Conservation (phyloP, 768 basidiomycete genomes). For the Porpolomopsis calyptriformis region DNA sequence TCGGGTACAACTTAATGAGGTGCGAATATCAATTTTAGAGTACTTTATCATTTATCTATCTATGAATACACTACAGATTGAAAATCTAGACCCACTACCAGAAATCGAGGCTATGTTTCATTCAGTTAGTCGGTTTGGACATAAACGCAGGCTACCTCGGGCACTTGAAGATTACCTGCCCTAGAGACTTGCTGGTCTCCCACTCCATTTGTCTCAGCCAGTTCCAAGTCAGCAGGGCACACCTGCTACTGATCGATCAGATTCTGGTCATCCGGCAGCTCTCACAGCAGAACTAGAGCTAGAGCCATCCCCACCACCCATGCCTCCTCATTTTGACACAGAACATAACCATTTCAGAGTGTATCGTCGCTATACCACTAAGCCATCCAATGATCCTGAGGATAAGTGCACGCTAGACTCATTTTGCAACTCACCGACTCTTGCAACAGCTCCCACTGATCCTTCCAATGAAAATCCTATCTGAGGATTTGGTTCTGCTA, state of each 20-base stretch:
- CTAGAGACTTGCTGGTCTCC: not conserved
- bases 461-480: not conserved
- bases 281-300: not conserved
- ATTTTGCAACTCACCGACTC: constrained; percentile 10
- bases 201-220: not conserved
- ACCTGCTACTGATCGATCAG: too few relatives aligned
- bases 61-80: not conserved
- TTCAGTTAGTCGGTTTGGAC: not conserved
- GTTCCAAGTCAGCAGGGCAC: not conserved
- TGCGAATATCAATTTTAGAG: not conserved
- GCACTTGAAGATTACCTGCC: not conserved
- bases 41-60: not conserved
- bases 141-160: not conserved
- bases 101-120: not conserved
- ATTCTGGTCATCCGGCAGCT: too few relatives aligned
- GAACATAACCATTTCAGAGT: constrained; percentile 14
- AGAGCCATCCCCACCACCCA: not conserved
- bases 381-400: constrained; percentile 14
- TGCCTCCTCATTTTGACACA: constrained; percentile 9
- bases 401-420: constrained; percentile 8
- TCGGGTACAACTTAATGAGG: not conserved
- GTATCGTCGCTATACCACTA: constrained; percentile 14
- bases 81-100: not conserved
- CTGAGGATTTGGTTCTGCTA: not conserved
- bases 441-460: not conserved